Evolutionary conservation across 805 yeast species (phyloP), one percentile per base, ranked within the genome.

Genomic region (Hanseniaspora jakobsenii): DNA sequence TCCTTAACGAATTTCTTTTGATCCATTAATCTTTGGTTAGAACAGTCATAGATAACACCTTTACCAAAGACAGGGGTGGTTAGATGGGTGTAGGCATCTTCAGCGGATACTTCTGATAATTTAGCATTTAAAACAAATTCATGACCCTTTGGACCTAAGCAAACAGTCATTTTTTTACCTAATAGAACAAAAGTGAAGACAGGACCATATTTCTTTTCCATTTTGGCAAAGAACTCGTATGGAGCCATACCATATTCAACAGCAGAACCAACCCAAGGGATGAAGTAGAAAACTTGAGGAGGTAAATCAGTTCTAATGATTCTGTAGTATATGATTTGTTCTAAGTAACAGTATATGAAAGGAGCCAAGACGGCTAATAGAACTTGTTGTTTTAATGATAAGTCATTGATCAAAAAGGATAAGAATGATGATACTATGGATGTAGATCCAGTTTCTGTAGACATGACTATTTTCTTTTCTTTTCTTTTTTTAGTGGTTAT

Each of bases 21-120:
- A 62, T 91, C 98, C 98, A 91, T 91, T 57, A 91, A 73, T 53
- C 86, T 77, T 56, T 77, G 66, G 66, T 91, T 91, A 51, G 98
- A 85, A 65, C 96, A 89, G 66, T 91, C 98, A 61, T 91, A 91
- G 43, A 91, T 82, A 44, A 91, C 98, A 56, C 97, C 98, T 58
- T 86, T 77, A 55, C 98, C 98, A 54, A 91, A 91, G 13, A 86
- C 95, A 12, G 98, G 98, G n/a, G 97, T 89, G n/a, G 98, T 91
- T 64, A 91, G 72, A 60, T 87, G 95, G 50, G 79, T 72, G 67
- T 91, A 91, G 31, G 96, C 97, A 38, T 82, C 96, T 62, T 91
- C 97, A 38, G 98, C 98, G 38, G 86, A 78, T 19, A 87, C 97
- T 55, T 85, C 94, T 24, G 78, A 74, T 44, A 81, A 70, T 64